Percentiles rank a stretch among this genome's conserved stretches.
Conservation (phyloP, 176 grass and related monocot genomes). For the Eragrostis nindensis region DNA sequence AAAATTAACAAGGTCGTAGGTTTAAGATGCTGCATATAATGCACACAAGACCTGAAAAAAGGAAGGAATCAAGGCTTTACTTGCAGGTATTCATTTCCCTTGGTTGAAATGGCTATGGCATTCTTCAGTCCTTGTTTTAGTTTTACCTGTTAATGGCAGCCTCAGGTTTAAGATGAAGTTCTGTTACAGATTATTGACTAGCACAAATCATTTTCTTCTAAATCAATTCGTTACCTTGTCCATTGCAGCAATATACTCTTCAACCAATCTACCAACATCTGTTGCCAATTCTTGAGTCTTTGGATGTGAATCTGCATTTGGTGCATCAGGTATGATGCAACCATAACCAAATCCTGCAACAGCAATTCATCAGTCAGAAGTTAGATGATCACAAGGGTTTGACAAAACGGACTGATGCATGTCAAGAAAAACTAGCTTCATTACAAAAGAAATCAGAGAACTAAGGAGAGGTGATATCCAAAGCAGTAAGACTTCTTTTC, state of each 20-base stretch:
- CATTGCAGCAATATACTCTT: conserved; percentile 78
- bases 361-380: conserved; percentile 1
- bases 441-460: not conserved
- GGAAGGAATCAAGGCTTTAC: conserved; percentile 37
- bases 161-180: not conserved
- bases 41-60: conserved; percentile 18
- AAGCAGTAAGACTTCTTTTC: not conserved
- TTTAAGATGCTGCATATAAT: not conserved
- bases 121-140: conserved; percentile 81
- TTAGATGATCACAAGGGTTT: not conserved
- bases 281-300: conserved; percentile 51
- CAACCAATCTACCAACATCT: conserved; percentile 60
- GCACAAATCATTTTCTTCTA: not conserved
- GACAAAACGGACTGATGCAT: not conserved
- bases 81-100: conserved; percentile 84
- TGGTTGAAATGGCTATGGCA: conserved; percentile 71
- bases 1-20: conserved; percentile 14
- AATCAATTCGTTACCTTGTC: conserved; percentile 66
- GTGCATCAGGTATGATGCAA: conserved; percentile 72
- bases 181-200: not conserved
- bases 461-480: not conserved
- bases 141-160: conserved; percentile 66
- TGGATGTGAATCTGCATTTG: conserved; percentile 53
- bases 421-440: not conserved
- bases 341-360: conserved; percentile 67